Evolutionary conservation across 257 asterid genomes (phyloP), one percentile per base, ranked within the genome.

Genomic region (Cordia subcordata): DNA sequence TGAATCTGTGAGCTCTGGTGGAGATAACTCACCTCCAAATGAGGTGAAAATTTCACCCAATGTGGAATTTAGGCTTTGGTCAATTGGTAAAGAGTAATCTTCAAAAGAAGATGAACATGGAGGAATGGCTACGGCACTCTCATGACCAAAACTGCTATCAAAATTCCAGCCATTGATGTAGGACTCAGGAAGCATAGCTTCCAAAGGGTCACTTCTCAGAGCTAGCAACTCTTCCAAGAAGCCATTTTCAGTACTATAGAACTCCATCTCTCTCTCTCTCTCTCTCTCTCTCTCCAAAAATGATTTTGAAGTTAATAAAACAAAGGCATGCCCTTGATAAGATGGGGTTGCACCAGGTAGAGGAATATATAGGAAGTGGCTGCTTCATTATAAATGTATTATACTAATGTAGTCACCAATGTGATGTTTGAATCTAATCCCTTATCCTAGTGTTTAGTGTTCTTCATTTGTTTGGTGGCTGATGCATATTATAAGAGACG

Each of bases 211-310:
- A 45, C 59, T 81, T 62, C 79, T 76, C 4, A 75, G 53, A 12
- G 71, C 69, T 19, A 80, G 18, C 21, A 84, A 49, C 55, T 82
- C 96, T 58, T 87, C 86, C 67, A 82, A 65, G 42, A 73, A 77
- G 23, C 70, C 64, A 38, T 73, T 59, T 18, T 77, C 77, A 22
- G 67, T 66, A 18, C 69, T 53, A 70, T 57, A 76, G 44, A 55
- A 73, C 71, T 87, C 94, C 94, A 84, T 84, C 1, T 49, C 38
- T 67, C 58, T 60, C 61, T 19, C 53, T 49, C 49, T 70, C 61
- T 68, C 49, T 57, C 53, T 49, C 51, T 58, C 35, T 65, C 45
- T 44, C 12, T 22, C 51, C 39, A 21, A 32, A 42, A 40, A 45
- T 22, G 38, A 42, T 37, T 16, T n/a, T 32, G 32, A 49, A 57